Conservation (phyloP, 495 filamentous ascomycete genomes). For the Astrothelium subdiscretum region DNA sequence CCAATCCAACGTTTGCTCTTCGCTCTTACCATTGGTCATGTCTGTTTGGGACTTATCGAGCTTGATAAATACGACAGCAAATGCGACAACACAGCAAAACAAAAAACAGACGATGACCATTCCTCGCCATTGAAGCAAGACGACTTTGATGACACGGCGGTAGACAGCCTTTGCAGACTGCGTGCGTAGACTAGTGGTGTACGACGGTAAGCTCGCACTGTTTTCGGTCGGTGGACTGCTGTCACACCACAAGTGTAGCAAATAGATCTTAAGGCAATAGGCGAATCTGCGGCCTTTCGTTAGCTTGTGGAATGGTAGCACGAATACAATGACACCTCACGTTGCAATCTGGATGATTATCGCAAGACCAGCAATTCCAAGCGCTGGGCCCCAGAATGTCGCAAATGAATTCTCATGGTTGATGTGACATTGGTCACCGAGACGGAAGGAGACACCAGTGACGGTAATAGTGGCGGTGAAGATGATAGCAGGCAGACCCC, state of each 20-base stretch:
- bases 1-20: constrained; percentile 47
- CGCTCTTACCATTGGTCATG: constrained; percentile 39
- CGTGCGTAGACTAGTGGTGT: constrained; percentile 66
- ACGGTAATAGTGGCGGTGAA: constrained; percentile 63
- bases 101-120: constrained; percentile 80
- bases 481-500: constrained; percentile 67
- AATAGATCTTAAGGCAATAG: constrained; percentile 91
- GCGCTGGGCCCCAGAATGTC: constrained; percentile 83
- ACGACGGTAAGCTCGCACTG: constrained; percentile 65
- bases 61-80: constrained; percentile 79
- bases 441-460: constrained; percentile 89
- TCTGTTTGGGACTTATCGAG: constrained; percentile 57
- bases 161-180: constrained; percentile 82
- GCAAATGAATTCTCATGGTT: constrained; percentile 68
- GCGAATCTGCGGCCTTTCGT: constrained; percentile 49
- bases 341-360: constrained; percentile 62
- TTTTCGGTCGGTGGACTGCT: constrained; percentile 47
- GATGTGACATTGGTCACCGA: constrained; percentile 84
- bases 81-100: constrained; percentile 79
- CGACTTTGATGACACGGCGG: constrained; percentile 67
- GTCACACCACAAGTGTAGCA: constrained; percentile 62
- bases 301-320: background rate
- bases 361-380: constrained; percentile 65
- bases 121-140: constrained; percentile 91
- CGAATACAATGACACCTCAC: background rate